Base-by-base conservation (phyloP, 495 filamentous ascomycete species). In the Cudoniella acicularis region DNA sequence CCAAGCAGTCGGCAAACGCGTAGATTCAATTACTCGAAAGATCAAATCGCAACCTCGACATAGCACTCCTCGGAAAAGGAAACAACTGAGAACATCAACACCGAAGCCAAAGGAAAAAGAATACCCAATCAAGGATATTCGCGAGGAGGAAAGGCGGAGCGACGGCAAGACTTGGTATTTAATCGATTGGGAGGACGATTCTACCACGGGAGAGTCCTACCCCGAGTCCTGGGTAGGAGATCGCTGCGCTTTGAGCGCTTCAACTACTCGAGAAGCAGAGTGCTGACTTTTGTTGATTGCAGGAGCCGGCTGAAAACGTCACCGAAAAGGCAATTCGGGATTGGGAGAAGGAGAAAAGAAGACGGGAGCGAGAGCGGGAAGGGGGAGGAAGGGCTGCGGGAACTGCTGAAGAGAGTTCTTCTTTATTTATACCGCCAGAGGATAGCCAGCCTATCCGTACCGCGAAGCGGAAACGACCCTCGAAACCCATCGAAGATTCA, bases 121-220 rank as follows among this genome's bases (percentile, higher is more conserved):
- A n/a, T 50, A 50, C 21, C 10, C 23, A 10, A 10, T 50, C 6
- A 53, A 46, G 40, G 49, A 61, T 16, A 67, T 67, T 16, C 36
- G 63, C 3, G 48, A 54, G 3, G 53, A 67, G 49, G 52, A 56
- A 26, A 40, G 17, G 16, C 23, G 30, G 46, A 47, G n/a, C n/a
- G n/a, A 54, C 16, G 55, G 48, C 8, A 16, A 45, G 36, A 17
- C 56, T 18, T 23, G 47, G 3, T 67, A 63, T 42, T 51, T 65
- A 1, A 43, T 68, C 6, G 54, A 61, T 56, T 68, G 65, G 65
- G 62, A 56, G 47, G 57, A 65, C 30, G 26, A 67, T 26, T 22
- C 52, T 27, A 20, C 30, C 9, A 65, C 65, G 17, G 62, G 62
- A 24, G 27, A 61, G 40, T 1, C 6, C 1, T 68, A 55, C 26